phyloP scores from a whole-genome alignment of 1,284 basidiomycete genomes.

The Leccinum pachyderme region DNA sequence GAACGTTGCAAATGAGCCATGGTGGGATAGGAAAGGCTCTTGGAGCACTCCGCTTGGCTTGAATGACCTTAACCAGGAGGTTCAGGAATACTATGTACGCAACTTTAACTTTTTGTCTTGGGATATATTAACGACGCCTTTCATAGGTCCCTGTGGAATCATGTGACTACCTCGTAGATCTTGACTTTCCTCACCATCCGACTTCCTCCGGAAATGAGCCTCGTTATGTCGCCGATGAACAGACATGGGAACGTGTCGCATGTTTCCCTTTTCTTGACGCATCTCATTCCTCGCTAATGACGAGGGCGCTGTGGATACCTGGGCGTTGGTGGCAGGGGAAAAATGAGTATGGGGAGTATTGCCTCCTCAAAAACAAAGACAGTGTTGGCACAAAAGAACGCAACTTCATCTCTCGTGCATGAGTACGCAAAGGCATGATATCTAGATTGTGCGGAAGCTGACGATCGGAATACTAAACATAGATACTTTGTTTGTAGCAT shows the following conservation, averaged over 20 bases:
- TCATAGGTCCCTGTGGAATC: constrained; percentile 64
- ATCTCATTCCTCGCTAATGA: constrained; percentile 66
- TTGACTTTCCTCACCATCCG: constrained; percentile 75
- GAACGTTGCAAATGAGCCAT: constrained; percentile 35
- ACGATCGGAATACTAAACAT: constrained; percentile 24
- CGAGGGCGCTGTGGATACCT: constrained; percentile 78
- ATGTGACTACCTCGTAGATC: constrained; percentile 87
- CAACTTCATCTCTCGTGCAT: constrained; percentile 19
- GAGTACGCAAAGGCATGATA: constrained; percentile 6
- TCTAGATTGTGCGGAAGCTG: constrained; percentile 20
- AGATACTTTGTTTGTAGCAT: constrained; percentile 8
- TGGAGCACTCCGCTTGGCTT: constrained; percentile 61
- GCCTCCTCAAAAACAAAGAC: constrained; percentile 56
- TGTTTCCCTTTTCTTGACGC: constrained; percentile 84
- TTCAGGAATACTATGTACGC: constrained; percentile 79
- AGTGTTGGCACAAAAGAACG: constrained; percentile 43
- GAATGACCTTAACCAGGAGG: constrained; percentile 89
- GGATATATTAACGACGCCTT: constrained; percentile 3
- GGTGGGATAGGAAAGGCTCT: constrained; percentile 71
- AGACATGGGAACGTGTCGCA: constrained; percentile 72
- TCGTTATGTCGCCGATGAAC: constrained; percentile 64
- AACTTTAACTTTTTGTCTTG: not conserved
- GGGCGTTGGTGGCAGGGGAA: constrained; percentile 58
- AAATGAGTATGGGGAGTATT: constrained; percentile 73
- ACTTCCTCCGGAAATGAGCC: constrained; percentile 62